Evolutionary conservation across 2,329 filamentous ascomycete genomes (phyloP).

Genomic region (Elsinoe necatrix): DNA sequence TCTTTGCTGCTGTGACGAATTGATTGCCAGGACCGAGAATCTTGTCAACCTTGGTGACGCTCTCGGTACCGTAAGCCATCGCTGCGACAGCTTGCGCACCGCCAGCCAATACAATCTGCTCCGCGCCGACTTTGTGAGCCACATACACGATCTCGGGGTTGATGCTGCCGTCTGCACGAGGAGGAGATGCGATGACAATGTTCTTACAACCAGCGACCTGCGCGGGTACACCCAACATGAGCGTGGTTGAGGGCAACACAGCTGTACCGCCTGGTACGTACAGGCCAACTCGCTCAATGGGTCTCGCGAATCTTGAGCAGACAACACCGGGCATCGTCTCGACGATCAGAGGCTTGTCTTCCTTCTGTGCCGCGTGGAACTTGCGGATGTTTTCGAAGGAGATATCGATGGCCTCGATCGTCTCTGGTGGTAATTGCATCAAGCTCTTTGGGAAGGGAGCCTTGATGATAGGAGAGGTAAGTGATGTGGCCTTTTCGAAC

Average conservation of each 20-base stretch:
- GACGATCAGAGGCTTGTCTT: constrained; percentile 70
- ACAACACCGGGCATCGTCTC: constrained; percentile 98
- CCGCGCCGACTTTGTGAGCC: constrained; percentile 91
- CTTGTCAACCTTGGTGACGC: constrained; percentile 94
- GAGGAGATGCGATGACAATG: constrained; percentile 88
- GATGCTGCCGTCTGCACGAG: constrained; percentile 77
- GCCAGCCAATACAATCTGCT: constrained; percentile 90
- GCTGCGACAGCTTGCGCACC: constrained; percentile 93
- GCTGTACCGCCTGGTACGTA: constrained; percentile 96
- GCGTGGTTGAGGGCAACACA: constrained; percentile 89
- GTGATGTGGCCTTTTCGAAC: constrained; percentile 89
- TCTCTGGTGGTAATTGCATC: constrained; percentile 79
- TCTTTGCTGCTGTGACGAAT: constrained; percentile 97
- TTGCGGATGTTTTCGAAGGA: constrained; percentile 91
- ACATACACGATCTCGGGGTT: constrained; percentile 97
- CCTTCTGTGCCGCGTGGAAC: constrained; percentile 87
- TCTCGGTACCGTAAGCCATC: constrained; percentile 95
- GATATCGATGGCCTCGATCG: constrained; percentile 81
- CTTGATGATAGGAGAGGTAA: constrained; percentile 79
- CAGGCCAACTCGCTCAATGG: constrained; percentile 91
- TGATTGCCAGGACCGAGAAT: constrained; percentile 96
- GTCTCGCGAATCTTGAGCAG: constrained; percentile 83
- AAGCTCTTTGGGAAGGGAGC: constrained; percentile 79
- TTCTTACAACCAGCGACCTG: constrained; percentile 96
- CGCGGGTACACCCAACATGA: constrained; percentile 96